Evolutionary conservation across 345 rosid species (phyloP), one percentile per base, ranked within the genome.

Genomic region (Brassica carinata): DNA sequence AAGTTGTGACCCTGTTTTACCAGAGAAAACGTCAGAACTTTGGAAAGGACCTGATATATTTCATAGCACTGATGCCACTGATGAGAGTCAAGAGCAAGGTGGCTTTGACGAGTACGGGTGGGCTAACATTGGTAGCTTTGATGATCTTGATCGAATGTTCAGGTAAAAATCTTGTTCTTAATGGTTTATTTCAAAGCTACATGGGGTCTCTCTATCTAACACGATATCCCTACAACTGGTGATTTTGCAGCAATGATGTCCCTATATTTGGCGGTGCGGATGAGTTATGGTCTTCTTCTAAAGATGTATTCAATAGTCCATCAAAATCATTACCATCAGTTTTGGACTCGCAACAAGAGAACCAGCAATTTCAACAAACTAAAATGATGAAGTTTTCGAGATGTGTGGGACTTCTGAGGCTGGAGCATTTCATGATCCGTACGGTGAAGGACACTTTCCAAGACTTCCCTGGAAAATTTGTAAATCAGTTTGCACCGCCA

Each of bases 161-260:
- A 93, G 99, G 99, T 19, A 19, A 19, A 19, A 1, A 38, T 2
- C 45, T 38, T 38, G 45, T 38, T 38, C 45, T 19, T 38, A 38
- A 38, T 36, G 7, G 43, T 7, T 38, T 38, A 38, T 38, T 38
- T 38, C 43, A 8, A 38, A 38, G 43, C 43, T 36, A 33, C 38
- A 77, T 29, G 72, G 71, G n/a, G n/a, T n/a, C n/a, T 79, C 77
- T 82, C 79, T 76, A 79, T 88, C 97, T 89, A 89, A 90, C 94
- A 86, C 77, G 1, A 19, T 87, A 88, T 89, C 87, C 97, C 88
- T 90, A 89, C 97, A 92, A 96, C 92, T 86, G 89, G 71, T 92
- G 92, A 78, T 92, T 90, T 90, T 92, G 94, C 98, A 94, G 99
- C 86, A 90, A 89, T 82, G 99, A 91, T 84, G 94, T 88, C 83